phyloP scores from a whole-genome alignment of 1,139 yeast species.

The Blastobotrys malaysiensis region DNA sequence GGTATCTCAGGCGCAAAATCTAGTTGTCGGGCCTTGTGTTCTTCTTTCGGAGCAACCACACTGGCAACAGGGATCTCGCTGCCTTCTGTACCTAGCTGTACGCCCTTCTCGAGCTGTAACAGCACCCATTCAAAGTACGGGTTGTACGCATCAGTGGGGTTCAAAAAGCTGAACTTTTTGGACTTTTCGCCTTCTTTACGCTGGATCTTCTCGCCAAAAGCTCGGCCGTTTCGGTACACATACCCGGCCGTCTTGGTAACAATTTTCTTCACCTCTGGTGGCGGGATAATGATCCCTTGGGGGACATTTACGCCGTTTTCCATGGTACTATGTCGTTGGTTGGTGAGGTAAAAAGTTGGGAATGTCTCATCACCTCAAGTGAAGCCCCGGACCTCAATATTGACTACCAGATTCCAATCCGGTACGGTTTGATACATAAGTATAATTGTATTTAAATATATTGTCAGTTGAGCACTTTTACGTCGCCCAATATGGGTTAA shows the following conservation, averaged over 20 bases:
- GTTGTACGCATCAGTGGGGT: slow-evolving; percentile 49
- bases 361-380: neutral
- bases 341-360: neutral
- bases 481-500: too few species aligned
- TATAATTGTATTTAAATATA: too few species aligned
- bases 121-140: slow-evolving; percentile 48
- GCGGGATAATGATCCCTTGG: slow-evolving; percentile 48
- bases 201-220: slow-evolving; percentile 56
- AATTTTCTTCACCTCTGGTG: slow-evolving; percentile 47
- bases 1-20: slow-evolving; percentile 48
- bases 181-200: slow-evolving; percentile 35
- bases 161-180: slow-evolving; percentile 43
- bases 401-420: too few species aligned
- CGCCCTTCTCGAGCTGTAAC: neutral
- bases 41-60: slow-evolving; percentile 8
- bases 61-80: slow-evolving; percentile 5
- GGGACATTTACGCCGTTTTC: slow-evolving; percentile 29
- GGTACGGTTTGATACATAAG: too few species aligned
- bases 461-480: too few species aligned
- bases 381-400: too few species aligned
- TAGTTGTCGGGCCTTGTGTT: slow-evolving; percentile 36
- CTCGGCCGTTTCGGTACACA: slow-evolving; percentile 60
- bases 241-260: slow-evolving; percentile 72
- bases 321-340: neutral
- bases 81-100: neutral